Base-by-base conservation (phyloP, 169 alveolate species). In the Eimeria sp. region DNA sequence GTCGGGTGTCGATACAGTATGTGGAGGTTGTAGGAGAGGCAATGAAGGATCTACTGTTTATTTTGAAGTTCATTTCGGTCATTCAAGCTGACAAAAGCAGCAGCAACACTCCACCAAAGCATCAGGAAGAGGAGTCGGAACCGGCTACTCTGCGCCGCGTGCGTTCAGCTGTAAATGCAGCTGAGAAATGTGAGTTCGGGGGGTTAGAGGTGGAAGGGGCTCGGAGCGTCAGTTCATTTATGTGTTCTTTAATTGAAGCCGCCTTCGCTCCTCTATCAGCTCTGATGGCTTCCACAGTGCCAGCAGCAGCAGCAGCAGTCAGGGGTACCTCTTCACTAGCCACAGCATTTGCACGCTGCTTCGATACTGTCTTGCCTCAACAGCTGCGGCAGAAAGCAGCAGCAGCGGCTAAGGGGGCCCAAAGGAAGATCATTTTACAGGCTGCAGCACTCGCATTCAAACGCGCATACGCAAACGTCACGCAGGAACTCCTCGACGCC, bases 401-500 rank as follows among this genome's bases (percentile, higher is more conserved):
- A 16, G 30, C 25, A 54, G 51, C 91, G 14, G 73, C 58, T 14
- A n/a, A 27, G 5, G 51, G 49, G 25, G 73, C 91, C 4, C 91
- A 83, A 4, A 40, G 47, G 10, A 57, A 22, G 10, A 10, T 83
- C n/a, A 63, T 83, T 18, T 51, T 83, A 30, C 40, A 83, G 51
- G 91, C 91, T 45, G 20, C 75, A 22, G 91, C 91, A 10, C 91
- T 83, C 27, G 49, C 73, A 7, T 83, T 83, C 75, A 83, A 83
- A n/a, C 91, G 91, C 25, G 91, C 91, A 47, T 83, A 83, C 27
- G 91, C 91, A 14, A 54, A 25, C n/a, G 75, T 83, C 51, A 67
- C 27, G 40, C 91, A 83, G 54, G 91, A 83, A 49, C 91, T 83
- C 27, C 75, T 51, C 49, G 91, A 54, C 51, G 43, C 91, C 10